A percentile compares a stretch with the other conserved stretches of the same genome.
phyloP scores from a whole-genome alignment of 345 rosid species.

The Combretum micranthum region DNA sequence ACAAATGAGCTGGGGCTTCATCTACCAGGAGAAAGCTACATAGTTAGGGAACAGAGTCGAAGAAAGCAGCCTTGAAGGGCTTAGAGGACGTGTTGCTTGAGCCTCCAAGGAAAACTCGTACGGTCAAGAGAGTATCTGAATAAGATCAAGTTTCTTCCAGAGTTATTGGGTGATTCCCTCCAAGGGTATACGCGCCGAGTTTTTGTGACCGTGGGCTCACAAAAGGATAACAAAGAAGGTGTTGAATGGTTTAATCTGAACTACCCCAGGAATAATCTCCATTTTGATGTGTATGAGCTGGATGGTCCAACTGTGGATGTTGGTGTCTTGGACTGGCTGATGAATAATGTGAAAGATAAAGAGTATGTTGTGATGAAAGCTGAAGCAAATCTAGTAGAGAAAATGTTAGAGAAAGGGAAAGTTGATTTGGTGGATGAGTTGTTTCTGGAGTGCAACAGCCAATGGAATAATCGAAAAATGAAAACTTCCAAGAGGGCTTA shows the following conservation, averaged over 20 bases:
- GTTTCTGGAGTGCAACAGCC: conserved; percentile 34
- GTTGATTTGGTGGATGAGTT: conserved; percentile 34
- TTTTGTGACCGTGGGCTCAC: conserved; percentile 19
- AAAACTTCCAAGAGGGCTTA: conserved; percentile 31
- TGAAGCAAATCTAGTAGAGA: conserved; percentile 32
- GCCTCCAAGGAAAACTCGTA: conserved; percentile 25
- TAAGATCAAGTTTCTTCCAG: conserved; percentile 28
- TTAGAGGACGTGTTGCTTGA: conserved; percentile 33
- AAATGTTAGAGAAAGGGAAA: conserved; percentile 17
- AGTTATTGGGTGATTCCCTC: conserved; percentile 29
- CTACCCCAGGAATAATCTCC: conserved; percentile 27
- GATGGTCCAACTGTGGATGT: conserved; percentile 11
- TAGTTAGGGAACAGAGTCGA: conserved; percentile 19
- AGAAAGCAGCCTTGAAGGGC: conserved; percentile 25
- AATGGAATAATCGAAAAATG: conserved; percentile 17
- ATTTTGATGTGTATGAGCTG: conserved; percentile 20
- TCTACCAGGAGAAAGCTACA: conserved; percentile 17
- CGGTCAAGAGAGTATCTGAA: conserved; percentile 11
- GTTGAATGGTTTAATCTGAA: conserved; percentile 28
- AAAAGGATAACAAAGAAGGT: conserved; percentile 9
- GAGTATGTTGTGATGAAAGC: conserved; percentile 47
- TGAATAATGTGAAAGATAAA: conserved; percentile 22
- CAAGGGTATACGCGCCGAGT: conserved; percentile 22
- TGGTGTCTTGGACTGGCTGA: conserved; percentile 28
- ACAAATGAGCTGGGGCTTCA: neutral